These are phyloP conservation scores for Mortierella hygrophila DNA, from an alignment of 192 early-diverging fungal species.

Conservation along the genomic window DNA sequence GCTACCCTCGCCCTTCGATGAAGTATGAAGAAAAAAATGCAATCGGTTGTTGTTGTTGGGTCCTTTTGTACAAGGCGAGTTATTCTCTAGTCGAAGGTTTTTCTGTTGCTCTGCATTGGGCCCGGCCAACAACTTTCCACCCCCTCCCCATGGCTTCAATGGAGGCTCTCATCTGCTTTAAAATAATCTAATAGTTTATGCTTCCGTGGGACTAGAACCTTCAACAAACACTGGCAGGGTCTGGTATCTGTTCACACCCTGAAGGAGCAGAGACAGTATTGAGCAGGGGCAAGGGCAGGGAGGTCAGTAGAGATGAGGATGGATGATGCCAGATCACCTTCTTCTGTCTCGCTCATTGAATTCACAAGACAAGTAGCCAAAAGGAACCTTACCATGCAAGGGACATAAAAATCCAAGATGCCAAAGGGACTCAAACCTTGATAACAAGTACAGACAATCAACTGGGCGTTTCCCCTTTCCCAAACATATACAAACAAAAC, in stretches of 20 bases:
- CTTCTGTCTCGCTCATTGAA: not conserved
- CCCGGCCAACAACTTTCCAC: not conserved
- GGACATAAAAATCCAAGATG: not conserved
- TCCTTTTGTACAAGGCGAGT: too few relatives aligned
- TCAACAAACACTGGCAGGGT: not conserved
- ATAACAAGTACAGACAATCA: not conserved
- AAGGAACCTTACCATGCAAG: constrained; percentile 1
- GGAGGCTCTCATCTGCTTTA: not conserved
- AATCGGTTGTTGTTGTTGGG: too few relatives aligned
- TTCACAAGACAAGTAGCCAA: not conserved
- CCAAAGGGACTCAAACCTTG: constrained; percentile 4
- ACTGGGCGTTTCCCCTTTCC: not conserved
- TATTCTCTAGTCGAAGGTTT: too few relatives aligned
- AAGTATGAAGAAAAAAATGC: too few relatives aligned
- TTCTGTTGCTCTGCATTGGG: too few relatives aligned
- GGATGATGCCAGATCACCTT: not conserved
- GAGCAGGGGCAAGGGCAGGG: not conserved
- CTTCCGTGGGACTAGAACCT: not conserved
- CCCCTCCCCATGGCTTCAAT: not conserved
- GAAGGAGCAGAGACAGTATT: too few relatives aligned
- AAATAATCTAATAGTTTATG: not conserved
- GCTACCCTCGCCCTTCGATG: too few relatives aligned
- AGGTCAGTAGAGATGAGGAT: not conserved
- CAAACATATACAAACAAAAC: too few relatives aligned
- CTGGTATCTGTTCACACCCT: too few relatives aligned